phyloP scores from a whole-genome alignment of 1,284 basidiomycete species.

The Porogramme epimiltina region DNA sequence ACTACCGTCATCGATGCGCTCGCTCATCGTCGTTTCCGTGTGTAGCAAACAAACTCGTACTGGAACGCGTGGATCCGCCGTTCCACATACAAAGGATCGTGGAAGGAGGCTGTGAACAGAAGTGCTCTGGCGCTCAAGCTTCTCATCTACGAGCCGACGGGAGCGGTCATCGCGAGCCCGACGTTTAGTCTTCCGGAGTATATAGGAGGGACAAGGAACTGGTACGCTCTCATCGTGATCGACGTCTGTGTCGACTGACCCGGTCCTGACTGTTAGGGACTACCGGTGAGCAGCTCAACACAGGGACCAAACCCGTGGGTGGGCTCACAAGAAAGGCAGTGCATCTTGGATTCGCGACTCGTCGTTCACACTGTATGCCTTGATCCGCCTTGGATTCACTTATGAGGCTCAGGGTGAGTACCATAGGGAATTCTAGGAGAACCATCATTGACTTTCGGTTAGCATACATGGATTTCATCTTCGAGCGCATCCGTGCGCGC shows the following conservation, averaged over 20 bases:
- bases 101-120: conserved; percentile 90
- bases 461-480: conserved; percentile 91
- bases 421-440: not conserved
- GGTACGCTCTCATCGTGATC: conserved; percentile 43
- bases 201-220: conserved; percentile 86
- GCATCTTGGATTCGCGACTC: conserved; percentile 90
- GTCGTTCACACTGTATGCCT: conserved; percentile 89
- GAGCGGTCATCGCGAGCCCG: conserved; percentile 89
- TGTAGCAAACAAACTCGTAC: conserved; percentile 75
- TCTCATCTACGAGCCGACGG: conserved; percentile 85
- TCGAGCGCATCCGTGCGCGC: conserved; percentile 76
- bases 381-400: conserved; percentile 89
- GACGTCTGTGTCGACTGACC: not conserved
- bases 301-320: too few species aligned
- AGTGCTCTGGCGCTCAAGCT: conserved; percentile 86
- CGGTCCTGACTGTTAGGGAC: conserved; percentile 48
- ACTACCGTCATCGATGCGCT: not conserved
- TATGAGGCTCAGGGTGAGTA: conserved; percentile 78
- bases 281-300: conserved; percentile 50
- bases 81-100: conserved; percentile 86
- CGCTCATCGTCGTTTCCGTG: not conserved
- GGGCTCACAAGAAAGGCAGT: too few species aligned
- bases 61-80: conserved; percentile 86
- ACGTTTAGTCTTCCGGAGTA: conserved; percentile 93
- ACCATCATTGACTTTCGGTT: not conserved